phyloP scores from a whole-genome alignment of 208 protist species.

The Leishmania gerbilli region DNA sequence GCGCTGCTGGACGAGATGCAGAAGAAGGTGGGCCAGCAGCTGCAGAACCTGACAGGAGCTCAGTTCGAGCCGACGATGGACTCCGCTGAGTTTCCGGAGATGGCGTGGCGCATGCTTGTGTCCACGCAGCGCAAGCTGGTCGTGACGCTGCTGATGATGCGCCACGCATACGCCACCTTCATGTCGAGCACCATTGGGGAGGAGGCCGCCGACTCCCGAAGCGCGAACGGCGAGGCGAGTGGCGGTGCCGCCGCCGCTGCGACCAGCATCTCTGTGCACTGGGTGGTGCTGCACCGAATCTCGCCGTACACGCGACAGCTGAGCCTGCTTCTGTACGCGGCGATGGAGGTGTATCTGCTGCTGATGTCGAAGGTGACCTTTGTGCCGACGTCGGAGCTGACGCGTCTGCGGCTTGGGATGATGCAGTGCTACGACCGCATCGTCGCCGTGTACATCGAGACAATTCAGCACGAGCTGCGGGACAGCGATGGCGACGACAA shows the following conservation, averaged over 20 bases:
- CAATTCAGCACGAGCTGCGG: slow-evolving; percentile 67
- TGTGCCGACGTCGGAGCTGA: slow-evolving; percentile 76
- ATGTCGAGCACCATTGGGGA: slow-evolving; percentile 67
- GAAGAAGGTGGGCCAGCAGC: slow-evolving; percentile 58
- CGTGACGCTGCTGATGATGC: slow-evolving; percentile 80
- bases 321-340: slow-evolving; percentile 69
- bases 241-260: slow-evolving; percentile 24
- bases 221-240: slow-evolving; percentile 16
- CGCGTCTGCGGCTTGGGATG: slow-evolving; percentile 72
- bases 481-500: slow-evolving; percentile 15
- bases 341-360: slow-evolving; percentile 79
- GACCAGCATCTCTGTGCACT: slow-evolving; percentile 73
- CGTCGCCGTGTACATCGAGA: slow-evolving; percentile 68
- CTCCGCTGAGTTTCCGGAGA: slow-evolving; percentile 76
- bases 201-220: neutral
- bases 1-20: slow-evolving; percentile 62
- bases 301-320: slow-evolving; percentile 63
- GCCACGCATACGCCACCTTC: slow-evolving; percentile 79
- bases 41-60: slow-evolving; percentile 51
- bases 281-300: slow-evolving; percentile 85
- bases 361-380: slow-evolving; percentile 61
- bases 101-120: slow-evolving; percentile 63
- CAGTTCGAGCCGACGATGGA: slow-evolving; percentile 73
- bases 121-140: slow-evolving; percentile 60
- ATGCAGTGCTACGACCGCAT: slow-evolving; percentile 63